These are phyloP conservation scores for Coprinopsis sp. DNA, from an alignment of 768 basidiomycete genomes.

Conservation along the genomic window DNA sequence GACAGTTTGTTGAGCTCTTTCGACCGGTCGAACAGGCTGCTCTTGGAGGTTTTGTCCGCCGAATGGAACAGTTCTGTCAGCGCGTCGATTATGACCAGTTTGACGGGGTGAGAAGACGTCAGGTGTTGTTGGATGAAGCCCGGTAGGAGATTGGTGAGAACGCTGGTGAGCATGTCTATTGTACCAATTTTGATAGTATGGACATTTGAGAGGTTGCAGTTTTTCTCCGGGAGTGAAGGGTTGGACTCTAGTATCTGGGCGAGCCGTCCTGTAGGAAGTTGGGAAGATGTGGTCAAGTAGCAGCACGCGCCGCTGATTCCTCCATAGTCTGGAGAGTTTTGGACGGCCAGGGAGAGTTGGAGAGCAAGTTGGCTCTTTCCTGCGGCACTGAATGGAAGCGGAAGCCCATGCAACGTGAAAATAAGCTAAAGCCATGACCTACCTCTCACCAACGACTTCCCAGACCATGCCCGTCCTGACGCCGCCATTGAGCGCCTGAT, in stretches of 20 bases:
- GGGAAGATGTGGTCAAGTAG: slow-evolving; percentile 72
- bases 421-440: slow-evolving; percentile 14
- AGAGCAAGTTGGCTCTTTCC: slow-evolving; percentile 94
- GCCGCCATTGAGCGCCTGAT: slow-evolving; percentile 73
- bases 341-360: slow-evolving; percentile 75
- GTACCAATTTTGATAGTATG: slow-evolving; percentile 58
- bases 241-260: slow-evolving; percentile 58
- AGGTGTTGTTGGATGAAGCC: slow-evolving; percentile 37
- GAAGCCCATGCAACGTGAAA: slow-evolving; percentile 1
- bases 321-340: slow-evolving; percentile 53
- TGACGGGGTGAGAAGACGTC: slow-evolving; percentile 50
- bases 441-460: slow-evolving; percentile 92
- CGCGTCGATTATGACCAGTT: slow-evolving; percentile 82
- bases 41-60: slow-evolving; percentile 50
- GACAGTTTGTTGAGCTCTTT: slow-evolving; percentile 65
- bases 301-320: slow-evolving; percentile 67
- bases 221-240: slow-evolving; percentile 37
- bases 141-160: slow-evolving; percentile 53
- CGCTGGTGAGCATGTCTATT: slow-evolving; percentile 47
- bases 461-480: slow-evolving; percentile 76
- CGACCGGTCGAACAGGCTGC: slow-evolving; percentile 69
- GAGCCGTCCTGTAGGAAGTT: slow-evolving; percentile 63
- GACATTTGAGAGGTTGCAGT: slow-evolving; percentile 50
- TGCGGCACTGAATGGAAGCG: slow-evolving; percentile 56
- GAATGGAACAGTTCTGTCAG: slow-evolving; percentile 82